Evolutionary conservation across 1,284 basidiomycete species (phyloP), one percentile per base, ranked within the genome.

Genomic region (Austroboletus niveus): DNA sequence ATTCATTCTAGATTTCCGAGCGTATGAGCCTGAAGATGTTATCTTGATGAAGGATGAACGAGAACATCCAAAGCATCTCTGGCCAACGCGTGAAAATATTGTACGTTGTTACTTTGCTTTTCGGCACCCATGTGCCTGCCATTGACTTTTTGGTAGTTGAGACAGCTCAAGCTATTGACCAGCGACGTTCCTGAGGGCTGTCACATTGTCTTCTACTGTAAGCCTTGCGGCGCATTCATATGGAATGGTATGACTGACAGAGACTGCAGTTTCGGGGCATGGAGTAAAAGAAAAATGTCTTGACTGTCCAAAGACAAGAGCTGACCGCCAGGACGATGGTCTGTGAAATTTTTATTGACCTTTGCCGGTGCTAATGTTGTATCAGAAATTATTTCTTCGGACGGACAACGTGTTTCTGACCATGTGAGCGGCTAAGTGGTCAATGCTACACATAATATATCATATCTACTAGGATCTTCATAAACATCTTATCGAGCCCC

Each of bases 121-220:
- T 9, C 11, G 0, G 2, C 8, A 14, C 30, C 3, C 8, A 9
- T 12, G 40, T 41, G 6, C 40, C 44, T 3, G 46, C 4, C 17
- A 12, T 34, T n/a, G 2, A 15, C 14, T 9, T 40, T 22, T 17
- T 7, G 38, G 22, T 42, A 64, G 62, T 35, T 64, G 7, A 35
- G 4, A 1, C 62, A 72, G 49, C 63, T 76, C 12, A 40, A 57
- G 1, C 43, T 29, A 11, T 54, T 76, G 6, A 65, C 68, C 1
- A 43, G 54, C 0, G 60, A 59, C 15, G 60, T 68, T 4, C 45
- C 57, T 8, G 55, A 69, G 2, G 61, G 66, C 0, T 71, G 72
- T 34, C 64, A 57, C 17, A 68, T 74, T 29, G 63, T 72, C 29
- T 72, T 76, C 49, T 71, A 70, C 46, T 76, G 75, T 69, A 29